Evolutionary conservation across 2,329 filamentous ascomycete species (phyloP).

Genomic region (Apiospora malaysiana): DNA sequence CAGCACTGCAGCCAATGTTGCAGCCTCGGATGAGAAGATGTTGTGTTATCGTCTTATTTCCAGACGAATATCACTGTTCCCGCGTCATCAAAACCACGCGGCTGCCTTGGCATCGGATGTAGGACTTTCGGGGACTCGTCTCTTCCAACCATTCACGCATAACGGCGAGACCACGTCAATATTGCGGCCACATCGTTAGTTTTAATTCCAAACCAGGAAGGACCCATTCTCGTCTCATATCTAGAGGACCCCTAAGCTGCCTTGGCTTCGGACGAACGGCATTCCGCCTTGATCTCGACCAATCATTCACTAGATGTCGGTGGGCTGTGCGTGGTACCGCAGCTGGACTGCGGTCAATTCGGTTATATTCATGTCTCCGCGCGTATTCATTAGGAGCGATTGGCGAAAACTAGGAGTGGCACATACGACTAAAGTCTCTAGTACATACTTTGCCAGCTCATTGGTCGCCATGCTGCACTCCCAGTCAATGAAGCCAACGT

Average conservation of each 20-base stretch:
- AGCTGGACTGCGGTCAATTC: neutral
- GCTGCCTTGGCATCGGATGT: neutral
- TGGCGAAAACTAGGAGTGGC: neutral
- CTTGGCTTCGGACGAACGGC: neutral
- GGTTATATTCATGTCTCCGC: neutral
- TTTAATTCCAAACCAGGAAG: neutral
- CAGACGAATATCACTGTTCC: neutral
- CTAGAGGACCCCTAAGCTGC: neutral
- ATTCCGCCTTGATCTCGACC: neutral
- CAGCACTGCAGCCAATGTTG: neutral
- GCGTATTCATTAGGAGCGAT: neutral
- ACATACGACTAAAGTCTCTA: neutral
- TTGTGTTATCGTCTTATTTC: no score
- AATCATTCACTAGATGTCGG: neutral
- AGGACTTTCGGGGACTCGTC: neutral
- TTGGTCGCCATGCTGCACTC: conserved; percentile 1
- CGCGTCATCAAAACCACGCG: neutral
- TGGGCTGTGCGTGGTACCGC: neutral
- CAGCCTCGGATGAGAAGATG: neutral
- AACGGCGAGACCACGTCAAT: neutral
- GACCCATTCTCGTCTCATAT: neutral
- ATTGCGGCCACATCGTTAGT: neutral
- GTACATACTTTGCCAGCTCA: neutral
- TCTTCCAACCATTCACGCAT: conserved; percentile 3
- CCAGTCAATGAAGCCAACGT: neutral